phyloP scores from a whole-genome alignment of 768 basidiomycete genomes.

The Tephrocybe sp. region DNA sequence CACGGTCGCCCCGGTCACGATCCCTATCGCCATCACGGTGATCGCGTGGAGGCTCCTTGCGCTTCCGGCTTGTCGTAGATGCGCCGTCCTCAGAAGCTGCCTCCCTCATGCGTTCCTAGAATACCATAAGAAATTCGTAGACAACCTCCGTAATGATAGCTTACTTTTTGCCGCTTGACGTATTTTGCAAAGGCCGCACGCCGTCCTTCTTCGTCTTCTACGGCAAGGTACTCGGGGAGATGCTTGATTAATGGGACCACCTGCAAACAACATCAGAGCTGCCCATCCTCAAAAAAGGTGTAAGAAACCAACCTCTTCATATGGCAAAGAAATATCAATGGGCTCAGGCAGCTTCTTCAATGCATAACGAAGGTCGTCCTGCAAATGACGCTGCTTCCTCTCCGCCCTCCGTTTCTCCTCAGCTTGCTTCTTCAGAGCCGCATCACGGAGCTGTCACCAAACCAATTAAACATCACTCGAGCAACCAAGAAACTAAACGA shows the following conservation, averaged over 20 bases:
- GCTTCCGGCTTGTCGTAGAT: constrained; percentile 75
- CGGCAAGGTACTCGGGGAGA: constrained; percentile 81
- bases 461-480: constrained; percentile 2
- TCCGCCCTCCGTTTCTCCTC: constrained; percentile 89
- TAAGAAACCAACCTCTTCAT: constrained; percentile 69
- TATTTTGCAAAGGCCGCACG: constrained; percentile 85
- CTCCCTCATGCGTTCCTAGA: constrained; percentile 76
- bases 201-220: constrained; percentile 86
- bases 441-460: constrained; percentile 61
- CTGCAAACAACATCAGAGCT: constrained; percentile 32
- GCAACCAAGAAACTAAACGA: neutral
- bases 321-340: constrained; percentile 71
- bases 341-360: constrained; percentile 86
- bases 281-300: neutral
- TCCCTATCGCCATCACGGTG: constrained; percentile 49
- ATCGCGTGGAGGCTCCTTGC: constrained; percentile 71
- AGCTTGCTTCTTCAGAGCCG: constrained; percentile 71
- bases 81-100: constrained; percentile 81
- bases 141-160: constrained; percentile 5
- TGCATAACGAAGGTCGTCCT: constrained; percentile 96
- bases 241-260: constrained; percentile 75
- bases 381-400: constrained; percentile 79
- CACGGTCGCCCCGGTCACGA: constrained; percentile 38
- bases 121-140: neutral
- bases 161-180: constrained; percentile 86